Percentiles rank a stretch among this genome's conserved stretches.
These are phyloP conservation scores for Glebionis coronaria DNA, from an alignment of 129 eudicot species.

Conservation along the genomic window DNA sequence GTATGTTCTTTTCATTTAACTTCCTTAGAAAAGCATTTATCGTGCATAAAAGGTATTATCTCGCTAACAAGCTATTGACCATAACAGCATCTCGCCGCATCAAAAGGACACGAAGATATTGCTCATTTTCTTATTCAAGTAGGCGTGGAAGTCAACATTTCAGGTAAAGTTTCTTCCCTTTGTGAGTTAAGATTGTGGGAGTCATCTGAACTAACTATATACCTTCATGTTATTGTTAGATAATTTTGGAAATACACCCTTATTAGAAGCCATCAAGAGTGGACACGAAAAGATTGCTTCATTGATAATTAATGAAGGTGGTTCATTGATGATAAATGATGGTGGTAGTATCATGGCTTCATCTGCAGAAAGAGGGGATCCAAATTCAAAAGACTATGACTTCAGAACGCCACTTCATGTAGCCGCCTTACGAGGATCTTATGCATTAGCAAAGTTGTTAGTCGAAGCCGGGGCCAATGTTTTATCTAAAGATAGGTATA, in stretches of 20 bases:
- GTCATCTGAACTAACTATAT: neutral
- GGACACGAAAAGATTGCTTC: slow-evolving; percentile 61
- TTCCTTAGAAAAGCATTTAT: too few species aligned
- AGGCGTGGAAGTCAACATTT: too few species aligned
- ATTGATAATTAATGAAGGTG: slow-evolving; percentile 45
- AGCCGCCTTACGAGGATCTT: slow-evolving; percentile 63
- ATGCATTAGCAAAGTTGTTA: slow-evolving; percentile 52
- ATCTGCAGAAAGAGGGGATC: slow-evolving; percentile 49
- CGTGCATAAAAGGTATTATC: too few species aligned
- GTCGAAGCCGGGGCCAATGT: slow-evolving; percentile 73
- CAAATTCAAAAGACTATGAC: slow-evolving; percentile 56
- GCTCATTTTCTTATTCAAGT: too few species aligned
- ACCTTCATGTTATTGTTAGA: slow-evolving; percentile 38
- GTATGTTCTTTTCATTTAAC: too few species aligned
- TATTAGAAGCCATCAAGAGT: slow-evolving; percentile 54
- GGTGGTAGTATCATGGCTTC: slow-evolving; percentile 51
- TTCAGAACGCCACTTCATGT: slow-evolving; percentile 69
- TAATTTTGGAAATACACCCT: slow-evolving; percentile 33
- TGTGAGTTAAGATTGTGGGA: neutral
- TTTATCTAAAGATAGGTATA: slow-evolving; percentile 55
- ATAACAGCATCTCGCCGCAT: too few species aligned
- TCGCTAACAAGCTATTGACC: too few species aligned
- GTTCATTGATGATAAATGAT: slow-evolving; percentile 38
- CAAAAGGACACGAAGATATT: too few species aligned
- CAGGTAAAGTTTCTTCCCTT: too few species aligned